These are phyloP conservation scores for Tulasnella sp. DNA, from an alignment of 768 basidiomycete genomes.

Conservation along the genomic window DNA sequence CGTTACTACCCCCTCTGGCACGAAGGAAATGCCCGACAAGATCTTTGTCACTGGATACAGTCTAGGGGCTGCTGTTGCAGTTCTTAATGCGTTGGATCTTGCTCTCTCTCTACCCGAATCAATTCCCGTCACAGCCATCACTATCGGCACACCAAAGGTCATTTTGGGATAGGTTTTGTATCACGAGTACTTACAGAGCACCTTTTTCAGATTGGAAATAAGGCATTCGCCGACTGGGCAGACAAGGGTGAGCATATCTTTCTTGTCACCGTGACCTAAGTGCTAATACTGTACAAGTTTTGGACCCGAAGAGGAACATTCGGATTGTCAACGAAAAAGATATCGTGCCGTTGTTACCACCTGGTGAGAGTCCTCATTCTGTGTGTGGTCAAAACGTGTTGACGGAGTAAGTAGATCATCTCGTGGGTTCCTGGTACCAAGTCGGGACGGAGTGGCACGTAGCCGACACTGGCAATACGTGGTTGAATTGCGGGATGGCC, in stretches of 20 bases:
- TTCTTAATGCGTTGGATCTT: neutral
- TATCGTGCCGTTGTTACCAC: neutral
- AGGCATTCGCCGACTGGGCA: neutral
- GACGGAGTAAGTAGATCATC: neutral
- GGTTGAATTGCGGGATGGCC: neutral
- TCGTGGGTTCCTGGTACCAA: neutral
- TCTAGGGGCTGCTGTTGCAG: neutral
- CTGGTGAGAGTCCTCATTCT: neutral
- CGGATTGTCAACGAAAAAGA: neutral
- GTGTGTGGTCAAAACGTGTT: neutral
- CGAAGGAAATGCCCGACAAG: too few relatives aligned
- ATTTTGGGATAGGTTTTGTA: neutral
- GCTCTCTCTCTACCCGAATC: neutral
- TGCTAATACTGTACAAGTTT: neutral
- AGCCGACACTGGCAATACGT: neutral
- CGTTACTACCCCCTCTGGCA: too few relatives aligned
- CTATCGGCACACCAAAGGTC: neutral
- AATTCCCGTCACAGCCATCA: neutral
- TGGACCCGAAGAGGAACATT: neutral
- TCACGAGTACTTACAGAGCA: neutral
- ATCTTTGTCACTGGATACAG: neutral
- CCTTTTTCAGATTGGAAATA: neutral
- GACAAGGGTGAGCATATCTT: neutral
- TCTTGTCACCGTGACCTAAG: neutral
- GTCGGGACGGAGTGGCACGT: neutral